These are phyloP conservation scores for Meripilus lineatus DNA, from an alignment of 1,284 basidiomycete species.

Conservation along the genomic window DNA sequence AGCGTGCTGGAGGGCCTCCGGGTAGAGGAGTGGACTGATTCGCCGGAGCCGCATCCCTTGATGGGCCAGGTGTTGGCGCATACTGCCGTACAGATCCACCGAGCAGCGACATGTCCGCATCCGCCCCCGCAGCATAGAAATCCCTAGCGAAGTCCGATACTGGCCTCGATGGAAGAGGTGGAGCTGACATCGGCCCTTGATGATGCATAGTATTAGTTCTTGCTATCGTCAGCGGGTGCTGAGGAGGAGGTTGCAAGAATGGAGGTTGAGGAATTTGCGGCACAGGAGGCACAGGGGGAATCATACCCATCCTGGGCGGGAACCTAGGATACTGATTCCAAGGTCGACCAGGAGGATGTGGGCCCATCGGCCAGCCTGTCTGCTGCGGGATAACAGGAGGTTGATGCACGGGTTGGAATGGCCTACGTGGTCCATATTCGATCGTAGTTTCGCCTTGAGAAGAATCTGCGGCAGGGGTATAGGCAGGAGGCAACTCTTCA, in stretches of 20 bases:
- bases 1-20: conserved; percentile 16
- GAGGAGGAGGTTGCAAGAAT: conserved; percentile 5
- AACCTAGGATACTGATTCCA: conserved; percentile 7
- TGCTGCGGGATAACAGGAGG: conserved; percentile 10
- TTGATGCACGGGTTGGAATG: conserved; percentile 47
- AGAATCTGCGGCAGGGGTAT: conserved; percentile 50
- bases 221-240: conserved; percentile 10
- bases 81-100: conserved; percentile 19
- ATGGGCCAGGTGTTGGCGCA: not conserved
- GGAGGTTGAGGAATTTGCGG: conserved; percentile 2
- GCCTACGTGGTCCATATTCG: conserved; percentile 54
- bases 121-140: conserved; percentile 45
- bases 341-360: too few species aligned
- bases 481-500: conserved; percentile 62
- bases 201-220: conserved; percentile 1
- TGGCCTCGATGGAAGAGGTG: conserved; percentile 11
- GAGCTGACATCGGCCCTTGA: too few species aligned
- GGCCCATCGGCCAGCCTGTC: conserved; percentile 1
- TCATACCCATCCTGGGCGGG: not conserved
- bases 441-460: conserved; percentile 54
- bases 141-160: conserved; percentile 52
- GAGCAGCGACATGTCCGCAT: conserved; percentile 13
- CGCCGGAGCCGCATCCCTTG: conserved; percentile 23
- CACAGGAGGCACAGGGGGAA: too few species aligned
- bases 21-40: conserved; percentile 22